phyloP scores from a whole-genome alignment of 1,139 yeast species.

The Hansenula sp. region DNA sequence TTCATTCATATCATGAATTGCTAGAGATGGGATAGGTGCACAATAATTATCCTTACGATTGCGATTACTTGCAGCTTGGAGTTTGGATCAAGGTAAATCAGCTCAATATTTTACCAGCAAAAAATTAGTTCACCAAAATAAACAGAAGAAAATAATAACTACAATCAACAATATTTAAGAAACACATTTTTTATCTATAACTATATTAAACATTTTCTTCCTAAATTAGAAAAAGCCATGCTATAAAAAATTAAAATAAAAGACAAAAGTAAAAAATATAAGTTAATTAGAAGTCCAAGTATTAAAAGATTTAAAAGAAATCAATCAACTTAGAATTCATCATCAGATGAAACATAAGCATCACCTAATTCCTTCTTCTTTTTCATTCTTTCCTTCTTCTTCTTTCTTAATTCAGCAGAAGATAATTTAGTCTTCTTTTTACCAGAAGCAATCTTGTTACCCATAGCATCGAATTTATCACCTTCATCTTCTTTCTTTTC shows the following conservation, averaged over 20 bases:
- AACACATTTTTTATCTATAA: neutral
- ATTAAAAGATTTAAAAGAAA: neutral
- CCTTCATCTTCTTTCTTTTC: slow-evolving; percentile 96
- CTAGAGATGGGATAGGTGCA: no score
- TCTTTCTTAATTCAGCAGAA: slow-evolving; percentile 99
- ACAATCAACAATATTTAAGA: neutral
- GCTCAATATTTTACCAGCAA: no score
- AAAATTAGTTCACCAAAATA: no score
- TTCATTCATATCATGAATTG: no score
- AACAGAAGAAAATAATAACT: neutral
- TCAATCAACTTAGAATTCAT: slow-evolving; percentile 37
- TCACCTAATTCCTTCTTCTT: slow-evolving; percentile 99
- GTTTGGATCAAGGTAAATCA: no score
- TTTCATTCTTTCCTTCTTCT: slow-evolving; percentile 99
- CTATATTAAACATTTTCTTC: slow-evolving; percentile 1
- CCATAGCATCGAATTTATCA: slow-evolving; percentile 99
- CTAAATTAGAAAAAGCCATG: neutral
- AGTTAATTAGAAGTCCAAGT: neutral
- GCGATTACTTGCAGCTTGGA: no score
- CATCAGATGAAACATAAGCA: slow-evolving; percentile 96
- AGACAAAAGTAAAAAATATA: neutral
- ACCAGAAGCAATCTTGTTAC: slow-evolving; percentile 96
- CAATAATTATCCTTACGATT: no score
- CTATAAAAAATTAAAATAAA: neutral
- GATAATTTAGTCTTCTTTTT: slow-evolving; percentile 98